Base-by-base conservation (phyloP, 352 stramenopile species). In the Peronosclerospora sorghi region DNA sequence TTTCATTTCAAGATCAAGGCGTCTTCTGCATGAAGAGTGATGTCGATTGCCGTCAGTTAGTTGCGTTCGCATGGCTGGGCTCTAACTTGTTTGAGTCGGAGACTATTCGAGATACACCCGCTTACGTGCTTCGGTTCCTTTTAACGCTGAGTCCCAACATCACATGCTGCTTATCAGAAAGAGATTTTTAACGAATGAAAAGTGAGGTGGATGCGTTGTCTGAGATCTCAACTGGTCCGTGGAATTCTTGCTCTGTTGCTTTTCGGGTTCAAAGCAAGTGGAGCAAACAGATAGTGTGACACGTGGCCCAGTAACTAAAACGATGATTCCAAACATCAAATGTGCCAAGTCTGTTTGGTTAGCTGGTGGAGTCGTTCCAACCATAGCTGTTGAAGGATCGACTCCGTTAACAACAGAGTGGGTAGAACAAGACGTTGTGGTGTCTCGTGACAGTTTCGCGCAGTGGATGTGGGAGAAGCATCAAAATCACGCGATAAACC, bases 101-200 rank as follows among this genome's bases (percentile, higher is more conserved):
- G 1, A 41, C 45, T 0, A 48, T 83, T 28, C 67, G 73, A n/a
- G 68, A 74, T 20, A 75, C 54, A 2, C 62, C 72, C 8, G 62
- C 70, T n/a, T 84, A 83, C 24, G 54, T 80, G 14, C 46, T 87
- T 17, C 70, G 75, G 1, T 73, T 81, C 18, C 17, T 62, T 5
- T 35, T 56, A 1, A 49, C 52, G 1, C 8, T n/a, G n/a, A n/a
- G 44, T 35, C 41, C 44, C 19, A 56, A 28, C 13, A 45, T 66
- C 27, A 62, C 45, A 0, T 66, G 53, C 13, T 66, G 48, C 18
- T 13, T 66, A 12, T 60, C 41, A 8, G 14, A 26, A 30, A 35
- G 51, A 6, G 57, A 60, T 28, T 44, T 56, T 15, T 12, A 13
- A 12, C 15, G n/a, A 6, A 20, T 66, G 5, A 40, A 56, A 18